A percentile compares a stretch with the other conserved stretches of the same genome.
Conservation (phyloP, 1,284 basidiomycete genomes). For the Cutaneotrichosporon cyanovorans region DNA sequence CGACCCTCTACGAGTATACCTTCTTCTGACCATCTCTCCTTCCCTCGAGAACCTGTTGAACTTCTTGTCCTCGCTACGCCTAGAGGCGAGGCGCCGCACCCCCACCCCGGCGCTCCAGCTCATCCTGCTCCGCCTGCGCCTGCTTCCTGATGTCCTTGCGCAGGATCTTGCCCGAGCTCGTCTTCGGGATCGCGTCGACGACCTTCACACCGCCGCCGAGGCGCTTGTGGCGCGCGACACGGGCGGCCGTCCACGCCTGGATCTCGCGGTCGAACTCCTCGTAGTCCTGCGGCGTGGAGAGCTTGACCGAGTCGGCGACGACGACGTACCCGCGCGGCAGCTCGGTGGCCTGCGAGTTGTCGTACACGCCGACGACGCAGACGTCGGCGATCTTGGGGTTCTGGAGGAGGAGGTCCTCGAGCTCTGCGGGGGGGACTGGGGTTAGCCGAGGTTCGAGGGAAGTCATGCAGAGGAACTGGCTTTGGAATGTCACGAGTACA, state of each 20-base stretch:
- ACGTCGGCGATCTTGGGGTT: conserved; percentile 64
- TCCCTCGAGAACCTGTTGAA: no score
- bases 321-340: conserved; percentile 52
- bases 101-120: neutral
- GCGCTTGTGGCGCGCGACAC: conserved; percentile 50
- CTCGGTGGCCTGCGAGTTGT: conserved; percentile 61
- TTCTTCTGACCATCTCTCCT: no score
- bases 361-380: conserved; percentile 63
- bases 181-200: conserved; percentile 48
- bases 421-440: conserved; percentile 69
- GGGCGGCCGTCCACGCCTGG: conserved; percentile 55
- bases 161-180: conserved; percentile 34
- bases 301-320: neutral
- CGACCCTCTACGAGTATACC: no score
- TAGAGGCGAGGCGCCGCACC: neutral
- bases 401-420: conserved; percentile 63
- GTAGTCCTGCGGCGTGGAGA: neutral
- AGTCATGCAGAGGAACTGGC: no score
- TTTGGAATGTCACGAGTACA: no score
- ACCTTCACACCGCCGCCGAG: conserved; percentile 48
- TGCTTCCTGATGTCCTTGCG: conserved; percentile 29
- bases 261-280: conserved; percentile 50
- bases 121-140: conserved; percentile 10
- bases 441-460: no score
- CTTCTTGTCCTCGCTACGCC: no score